phyloP scores from a whole-genome alignment of 2,329 filamentous ascomycete species.

The Xylaria sp. region DNA sequence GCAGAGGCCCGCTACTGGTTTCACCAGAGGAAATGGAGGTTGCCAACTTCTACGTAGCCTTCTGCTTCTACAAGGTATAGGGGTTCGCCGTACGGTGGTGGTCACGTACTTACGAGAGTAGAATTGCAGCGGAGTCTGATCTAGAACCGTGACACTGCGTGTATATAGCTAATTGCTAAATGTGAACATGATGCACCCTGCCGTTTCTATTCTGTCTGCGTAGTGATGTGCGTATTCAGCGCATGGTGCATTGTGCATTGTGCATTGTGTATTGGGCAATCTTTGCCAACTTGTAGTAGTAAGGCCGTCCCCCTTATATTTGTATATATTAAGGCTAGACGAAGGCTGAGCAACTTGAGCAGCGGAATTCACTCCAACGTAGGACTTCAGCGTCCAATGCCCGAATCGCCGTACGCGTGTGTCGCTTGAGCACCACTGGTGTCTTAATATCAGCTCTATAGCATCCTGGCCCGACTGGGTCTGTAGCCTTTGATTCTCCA shows the following conservation, averaged over 20 bases:
- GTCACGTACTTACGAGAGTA: background rate
- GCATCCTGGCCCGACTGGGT: background rate
- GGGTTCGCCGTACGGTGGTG: background rate
- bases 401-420: too few relatives aligned
- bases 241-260: background rate
- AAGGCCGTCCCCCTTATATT: background rate
- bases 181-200: background rate
- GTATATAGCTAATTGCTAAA: background rate
- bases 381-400: too few relatives aligned
- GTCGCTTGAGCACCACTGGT: too few relatives aligned
- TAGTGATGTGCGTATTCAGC: background rate
- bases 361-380: too few relatives aligned
- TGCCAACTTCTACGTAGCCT: conserved; percentile 89
- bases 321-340: background rate
- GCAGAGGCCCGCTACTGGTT: conserved; percentile 74
- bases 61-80: conserved; percentile 96
- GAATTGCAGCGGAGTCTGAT: background rate
- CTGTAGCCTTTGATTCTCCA: background rate
- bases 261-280: background rate
- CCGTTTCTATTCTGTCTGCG: background rate
- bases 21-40: conserved; percentile 92
- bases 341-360: too few relatives aligned
- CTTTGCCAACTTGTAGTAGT: background rate
- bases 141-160: background rate
- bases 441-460: too few relatives aligned